phyloP scores from a whole-genome alignment of 345 rosid species.

The Eucalyptus regnans region DNA sequence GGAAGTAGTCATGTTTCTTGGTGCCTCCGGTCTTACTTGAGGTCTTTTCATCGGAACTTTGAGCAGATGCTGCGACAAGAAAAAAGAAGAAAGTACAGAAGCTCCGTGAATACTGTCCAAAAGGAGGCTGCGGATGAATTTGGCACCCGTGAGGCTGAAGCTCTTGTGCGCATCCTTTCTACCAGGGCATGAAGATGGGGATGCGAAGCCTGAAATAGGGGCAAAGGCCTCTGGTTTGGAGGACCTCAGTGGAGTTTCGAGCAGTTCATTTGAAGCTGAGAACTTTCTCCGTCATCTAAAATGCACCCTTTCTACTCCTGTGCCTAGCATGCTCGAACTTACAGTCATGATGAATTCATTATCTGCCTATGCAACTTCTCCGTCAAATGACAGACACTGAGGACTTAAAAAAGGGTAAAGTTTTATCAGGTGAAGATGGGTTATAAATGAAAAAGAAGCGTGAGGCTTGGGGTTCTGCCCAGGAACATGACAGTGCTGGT shows the following conservation, averaged over 20 bases:
- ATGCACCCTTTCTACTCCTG: slow-evolving; percentile 19
- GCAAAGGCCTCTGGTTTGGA: neutral
- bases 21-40: slow-evolving; percentile 44
- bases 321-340: slow-evolving; percentile 34
- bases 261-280: slow-evolving; percentile 28
- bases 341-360: slow-evolving; percentile 24
- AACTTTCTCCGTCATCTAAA: slow-evolving; percentile 41
- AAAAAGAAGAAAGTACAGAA: slow-evolving; percentile 12
- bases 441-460: slow-evolving; percentile 16
- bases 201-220: neutral
- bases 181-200: slow-evolving; percentile 2
- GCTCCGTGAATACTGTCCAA: slow-evolving; percentile 46
- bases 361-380: slow-evolving; percentile 38
- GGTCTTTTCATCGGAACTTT: slow-evolving; percentile 49
- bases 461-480: neutral
- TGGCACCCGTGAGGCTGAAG: slow-evolving; percentile 29
- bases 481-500: neutral
- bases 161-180: slow-evolving; percentile 46
- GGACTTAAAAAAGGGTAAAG: neutral
- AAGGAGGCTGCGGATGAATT: slow-evolving; percentile 60
- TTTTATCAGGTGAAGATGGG: neutral
- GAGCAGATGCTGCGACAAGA: slow-evolving; percentile 4
- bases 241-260: slow-evolving; percentile 21
- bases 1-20: slow-evolving; percentile 36
- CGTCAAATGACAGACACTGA: slow-evolving; percentile 1